Evolutionary conservation across 768 basidiomycete genomes (phyloP), one percentile per base, ranked within the genome.

Genomic region (Leccinum truebloodii): DNA sequence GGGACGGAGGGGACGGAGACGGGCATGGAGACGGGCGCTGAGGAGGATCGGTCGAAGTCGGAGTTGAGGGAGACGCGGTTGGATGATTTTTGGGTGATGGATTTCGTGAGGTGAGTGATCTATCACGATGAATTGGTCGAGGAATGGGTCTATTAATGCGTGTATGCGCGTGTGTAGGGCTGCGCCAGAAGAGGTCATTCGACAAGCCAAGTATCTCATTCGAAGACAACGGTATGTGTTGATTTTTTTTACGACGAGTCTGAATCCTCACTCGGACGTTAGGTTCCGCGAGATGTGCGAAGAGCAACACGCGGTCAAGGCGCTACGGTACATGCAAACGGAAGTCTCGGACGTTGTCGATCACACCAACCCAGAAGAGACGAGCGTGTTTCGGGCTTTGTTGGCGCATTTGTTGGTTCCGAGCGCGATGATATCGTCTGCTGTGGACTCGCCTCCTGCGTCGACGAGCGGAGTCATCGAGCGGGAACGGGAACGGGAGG

Each of bases 261-360:
- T 37, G 34, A 9, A 18, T 22, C 20, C 18, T 18, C 10, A 6
- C 10, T 46, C 49, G n/a, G 4, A 30, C 32, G 37, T 18, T 65
- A 93, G 91, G 65, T 93, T 92, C 75, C 84, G 87, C n/a, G 91
- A 94, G 68, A 86, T 92, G 81, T 90, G 89, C 67, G 84, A 86
- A 70, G 83, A 85, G 50, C 78, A 73, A 16, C 72, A 85, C 2
- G 60, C 73, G 1, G 80, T 89, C 24, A 83, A 86, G 66, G 88
- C 92, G 1, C 79, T 94, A 44, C 80, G 77, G 14, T 93, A 91
- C 74, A 75, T 94, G 35, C 87, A 88, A 70, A 84, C 78, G 0
- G 81, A 87, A 53, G 88, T 94, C 9, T 85, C 85, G 0, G 79
- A 80, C 2, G 86, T 90, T 3, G 91, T 92, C 18, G 83, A 92